Evolutionary conservation across 208 protist genomes (phyloP).

Genomic region (Leishmania amazonensis): DNA sequence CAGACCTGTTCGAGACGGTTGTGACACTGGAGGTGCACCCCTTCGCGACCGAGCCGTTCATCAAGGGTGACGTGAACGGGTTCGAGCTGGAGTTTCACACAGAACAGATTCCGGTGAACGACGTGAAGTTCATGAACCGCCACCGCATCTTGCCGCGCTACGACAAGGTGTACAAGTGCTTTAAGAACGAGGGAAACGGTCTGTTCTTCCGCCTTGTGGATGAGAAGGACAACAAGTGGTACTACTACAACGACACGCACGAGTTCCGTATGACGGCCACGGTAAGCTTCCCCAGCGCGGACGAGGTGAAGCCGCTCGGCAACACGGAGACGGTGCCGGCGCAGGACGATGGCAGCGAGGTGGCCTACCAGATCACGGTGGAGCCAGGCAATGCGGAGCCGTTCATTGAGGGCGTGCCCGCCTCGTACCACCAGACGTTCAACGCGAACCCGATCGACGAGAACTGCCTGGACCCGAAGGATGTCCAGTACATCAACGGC

Average conservation of each 20-base stretch:
- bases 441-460: constrained; percentile 63
- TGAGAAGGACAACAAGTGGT: constrained; percentile 52
- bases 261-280: constrained; percentile 77
- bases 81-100: constrained; percentile 47
- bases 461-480: constrained; percentile 36
- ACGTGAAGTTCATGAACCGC: constrained; percentile 41
- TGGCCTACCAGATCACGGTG: constrained; percentile 53
- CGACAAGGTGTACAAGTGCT: constrained; percentile 76
- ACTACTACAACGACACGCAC: constrained; percentile 85
- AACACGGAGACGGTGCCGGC: constrained; percentile 56
- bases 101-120: constrained; percentile 25
- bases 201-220: constrained; percentile 88
- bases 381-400: constrained; percentile 56
- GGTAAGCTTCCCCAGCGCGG: constrained; percentile 56
- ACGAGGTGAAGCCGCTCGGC: constrained; percentile 51
- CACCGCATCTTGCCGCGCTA: constrained; percentile 27
- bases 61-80: constrained; percentile 45
- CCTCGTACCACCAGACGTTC: constrained; percentile 60
- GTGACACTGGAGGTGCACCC: constrained; percentile 50
- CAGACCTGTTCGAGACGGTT: constrained; percentile 24
- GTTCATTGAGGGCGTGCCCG: constrained; percentile 60
- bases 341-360: constrained; percentile 32
- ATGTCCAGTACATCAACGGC: constrained; percentile 58
- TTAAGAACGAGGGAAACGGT: constrained; percentile 75
- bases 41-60: constrained; percentile 50